These are phyloP conservation scores for Guadua angustifolia DNA, from an alignment of 176 grass and related monocot genomes.

Conservation along the genomic window DNA sequence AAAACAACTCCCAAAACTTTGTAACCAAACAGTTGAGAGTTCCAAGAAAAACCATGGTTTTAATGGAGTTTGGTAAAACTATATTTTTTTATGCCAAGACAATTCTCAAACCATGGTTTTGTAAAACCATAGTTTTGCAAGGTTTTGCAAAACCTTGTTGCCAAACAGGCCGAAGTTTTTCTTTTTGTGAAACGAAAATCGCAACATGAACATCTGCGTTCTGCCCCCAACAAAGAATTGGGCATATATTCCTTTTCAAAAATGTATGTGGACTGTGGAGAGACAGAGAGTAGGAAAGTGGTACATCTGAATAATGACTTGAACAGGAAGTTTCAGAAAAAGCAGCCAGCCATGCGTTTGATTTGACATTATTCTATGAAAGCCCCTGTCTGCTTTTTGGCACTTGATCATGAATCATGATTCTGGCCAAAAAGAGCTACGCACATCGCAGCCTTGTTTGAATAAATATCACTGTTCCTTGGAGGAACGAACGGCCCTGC, in stretches of 20 bases:
- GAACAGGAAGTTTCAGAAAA: conserved; percentile 26
- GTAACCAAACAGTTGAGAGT: no score
- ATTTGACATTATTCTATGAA: background rate
- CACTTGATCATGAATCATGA: background rate
- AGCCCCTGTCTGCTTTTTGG: background rate
- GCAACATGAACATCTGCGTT: background rate
- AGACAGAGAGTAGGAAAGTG: background rate
- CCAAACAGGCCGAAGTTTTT: no score
- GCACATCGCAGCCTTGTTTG: background rate
- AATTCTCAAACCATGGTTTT: no score
- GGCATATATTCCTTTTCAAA: background rate
- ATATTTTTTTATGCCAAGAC: no score
- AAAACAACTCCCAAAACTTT: no score
- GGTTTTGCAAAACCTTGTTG: no score
- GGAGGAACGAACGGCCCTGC: background rate
- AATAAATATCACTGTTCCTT: background rate
- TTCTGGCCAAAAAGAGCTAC: background rate
- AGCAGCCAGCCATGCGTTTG: background rate
- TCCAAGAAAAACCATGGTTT: no score
- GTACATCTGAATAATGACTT: background rate
- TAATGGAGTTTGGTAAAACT: no score
- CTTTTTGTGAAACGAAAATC: background rate
- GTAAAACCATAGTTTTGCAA: no score
- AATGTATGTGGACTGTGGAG: background rate
- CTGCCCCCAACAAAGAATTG: background rate